Base-by-base conservation (phyloP, 108 stramenopile species). In the Cyclostephanos tholiformis region DNA sequence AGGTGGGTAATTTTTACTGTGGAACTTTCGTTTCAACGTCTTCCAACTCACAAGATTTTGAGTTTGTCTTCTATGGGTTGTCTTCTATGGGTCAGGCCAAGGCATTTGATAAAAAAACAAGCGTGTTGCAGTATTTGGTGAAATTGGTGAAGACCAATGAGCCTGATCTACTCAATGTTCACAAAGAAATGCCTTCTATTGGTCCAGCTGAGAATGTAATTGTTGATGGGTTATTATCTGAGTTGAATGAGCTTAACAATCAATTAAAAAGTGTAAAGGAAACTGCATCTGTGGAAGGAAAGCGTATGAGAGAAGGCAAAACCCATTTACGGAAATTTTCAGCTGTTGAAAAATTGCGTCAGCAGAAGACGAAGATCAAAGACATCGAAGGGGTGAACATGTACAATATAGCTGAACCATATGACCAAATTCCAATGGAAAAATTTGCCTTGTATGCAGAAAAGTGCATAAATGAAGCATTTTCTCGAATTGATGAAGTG, bases 71-170 rank as follows among this genome's bases (percentile, higher is more conserved):
- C n/a, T n/a, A n/a, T n/a, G n/a, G n/a, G n/a, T n/a, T n/a, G n/a
- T 36, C 39, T 41, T 14, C 52, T 76, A 58, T 1, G 64, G 23
- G 60, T 44, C 58, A 92, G 86, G 95, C 97, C 60, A 98, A 98
- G 83, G 97, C 97, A 0, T 93, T 92, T 77, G 98, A 98, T 79
- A 92, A 93, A 81, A 97, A 96, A 83, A 98, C 98, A 14, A 94
- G 91, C 63, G 93, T 98, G 41, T 82, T 98, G 8, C 93, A 96
- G 74, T 97, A 97, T 71, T 83, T 97, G 41, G 88, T 89, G 49
- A 89, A 89, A 67, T 48, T 94, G 20, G 86, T 94, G 23, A 87
- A 87, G 70, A 75, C 79, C 12, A 94, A 94, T 68, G 90, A 94
- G 63, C 77, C 76, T 25, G 61, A 75, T 55, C 72, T 94, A 55